A percentile compares a stretch with the other conserved stretches of the same genome.
These are phyloP conservation scores for Scedosporium minutisporum DNA, from an alignment of 2,329 filamentous ascomycete genomes.

Conservation along the genomic window DNA sequence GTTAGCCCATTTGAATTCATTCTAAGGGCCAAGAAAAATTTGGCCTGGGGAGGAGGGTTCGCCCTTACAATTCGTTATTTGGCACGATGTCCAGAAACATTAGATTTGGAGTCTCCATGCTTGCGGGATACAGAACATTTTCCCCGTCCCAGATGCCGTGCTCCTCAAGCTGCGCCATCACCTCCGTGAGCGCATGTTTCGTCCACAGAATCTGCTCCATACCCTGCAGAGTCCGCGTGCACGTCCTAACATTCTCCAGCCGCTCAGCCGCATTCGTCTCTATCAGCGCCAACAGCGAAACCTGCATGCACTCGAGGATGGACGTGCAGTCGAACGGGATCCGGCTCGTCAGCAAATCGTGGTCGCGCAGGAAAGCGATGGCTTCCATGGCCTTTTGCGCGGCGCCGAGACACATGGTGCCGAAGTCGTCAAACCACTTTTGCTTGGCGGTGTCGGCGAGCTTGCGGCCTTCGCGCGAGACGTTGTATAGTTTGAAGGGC, in stretches of 20 bases:
- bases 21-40: not conserved
- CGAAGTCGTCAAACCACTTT: constrained; percentile 13
- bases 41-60: not conserved
- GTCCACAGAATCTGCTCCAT: constrained; percentile 19
- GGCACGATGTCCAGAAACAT: constrained; percentile 4
- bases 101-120: not conserved
- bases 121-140: not conserved
- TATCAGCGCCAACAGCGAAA: constrained; percentile 15
- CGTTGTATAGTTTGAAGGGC: constrained; percentile 15
- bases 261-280: constrained; percentile 5
- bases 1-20: not conserved
- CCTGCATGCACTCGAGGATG: constrained; percentile 16
- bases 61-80: not conserved
- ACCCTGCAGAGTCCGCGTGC: constrained; percentile 14
- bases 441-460: constrained; percentile 11
- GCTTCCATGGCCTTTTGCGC: constrained; percentile 13
- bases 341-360: constrained; percentile 14
- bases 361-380: constrained; percentile 12
- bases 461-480: constrained; percentile 6
- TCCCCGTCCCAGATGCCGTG: constrained; percentile 3
- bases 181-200: constrained; percentile 14
- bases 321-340: constrained; percentile 14
- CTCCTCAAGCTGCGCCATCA: constrained; percentile 12
- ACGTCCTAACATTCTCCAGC: constrained; percentile 7
- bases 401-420: constrained; percentile 14